Percentiles rank a stretch among this genome's conserved stretches.
phyloP scores from a whole-genome alignment of 2,329 filamentous ascomycete genomes.

The Nothophaeocryptopus gaeumannii region DNA sequence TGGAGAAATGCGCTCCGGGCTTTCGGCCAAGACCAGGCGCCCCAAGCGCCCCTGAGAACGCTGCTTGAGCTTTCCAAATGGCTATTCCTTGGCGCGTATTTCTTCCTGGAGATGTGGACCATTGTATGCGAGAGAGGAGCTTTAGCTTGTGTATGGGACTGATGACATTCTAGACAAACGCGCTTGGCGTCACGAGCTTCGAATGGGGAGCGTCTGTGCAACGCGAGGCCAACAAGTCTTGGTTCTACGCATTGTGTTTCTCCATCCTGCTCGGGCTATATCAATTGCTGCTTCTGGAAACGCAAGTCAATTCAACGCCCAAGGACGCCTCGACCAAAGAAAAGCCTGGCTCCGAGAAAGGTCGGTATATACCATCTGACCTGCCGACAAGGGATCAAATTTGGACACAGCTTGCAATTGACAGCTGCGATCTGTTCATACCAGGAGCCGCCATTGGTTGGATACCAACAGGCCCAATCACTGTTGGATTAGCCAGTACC shows the following conservation, averaged over 20 bases:
- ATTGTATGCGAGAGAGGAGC: constrained; percentile 41
- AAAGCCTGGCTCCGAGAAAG: background rate
- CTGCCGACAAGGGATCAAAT: background rate
- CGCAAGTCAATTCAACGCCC: background rate
- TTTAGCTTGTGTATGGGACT: background rate
- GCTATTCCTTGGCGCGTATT: constrained; percentile 64
- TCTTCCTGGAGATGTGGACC: constrained; percentile 63
- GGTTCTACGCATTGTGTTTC: constrained; percentile 61
- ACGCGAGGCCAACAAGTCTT: constrained; percentile 65
- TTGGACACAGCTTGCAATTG: constrained; percentile 51
- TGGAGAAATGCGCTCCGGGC: constrained; percentile 15
- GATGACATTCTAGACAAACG: constrained; percentile 30
- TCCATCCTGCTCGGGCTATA: constrained; percentile 48
- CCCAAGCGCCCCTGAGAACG: constrained; percentile 35
- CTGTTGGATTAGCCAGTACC: constrained; percentile 59
- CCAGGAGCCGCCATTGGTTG: constrained; percentile 62
- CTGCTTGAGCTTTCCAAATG: constrained; percentile 56
- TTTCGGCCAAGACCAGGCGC: constrained; percentile 16
- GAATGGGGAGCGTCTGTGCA: constrained; percentile 48
- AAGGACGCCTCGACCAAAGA: background rate
- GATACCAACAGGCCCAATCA: constrained; percentile 52
- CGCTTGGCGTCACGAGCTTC: constrained; percentile 51
- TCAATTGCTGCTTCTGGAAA: constrained; percentile 10
- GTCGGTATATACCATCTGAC: too few species aligned
- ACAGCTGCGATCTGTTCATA: constrained; percentile 61